phyloP scores from a whole-genome alignment of 345 rosid genomes.

The Populus deltoides region DNA sequence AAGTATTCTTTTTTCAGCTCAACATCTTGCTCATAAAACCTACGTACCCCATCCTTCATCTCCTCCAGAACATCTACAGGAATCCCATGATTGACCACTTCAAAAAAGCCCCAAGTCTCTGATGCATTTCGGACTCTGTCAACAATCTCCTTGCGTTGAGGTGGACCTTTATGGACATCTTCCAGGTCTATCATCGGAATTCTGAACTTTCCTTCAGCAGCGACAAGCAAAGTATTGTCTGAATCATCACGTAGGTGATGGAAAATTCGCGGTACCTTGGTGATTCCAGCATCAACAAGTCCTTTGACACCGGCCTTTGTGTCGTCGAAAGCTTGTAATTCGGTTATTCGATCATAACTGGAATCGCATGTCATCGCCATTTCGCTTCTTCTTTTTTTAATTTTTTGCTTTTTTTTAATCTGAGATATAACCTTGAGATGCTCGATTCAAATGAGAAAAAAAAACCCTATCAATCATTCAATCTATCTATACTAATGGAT shows the following conservation, averaged over 20 bases:
- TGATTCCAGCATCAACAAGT: constrained; percentile 34
- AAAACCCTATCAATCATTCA: no score
- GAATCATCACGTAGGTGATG: neutral
- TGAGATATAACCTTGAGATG: neutral
- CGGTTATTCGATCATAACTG: constrained; percentile 16
- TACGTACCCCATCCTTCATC: constrained; percentile 28
- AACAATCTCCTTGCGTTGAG: constrained; percentile 12
- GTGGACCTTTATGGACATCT: constrained; percentile 4
- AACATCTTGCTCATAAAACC: constrained; percentile 39
- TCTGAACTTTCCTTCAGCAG: neutral
- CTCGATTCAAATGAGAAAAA: no score
- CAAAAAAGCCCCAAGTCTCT: constrained; percentile 49
- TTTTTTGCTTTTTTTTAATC: neutral
- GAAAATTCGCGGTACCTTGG: constrained; percentile 36
- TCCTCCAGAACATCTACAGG: constrained; percentile 19
- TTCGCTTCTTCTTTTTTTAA: neutral
- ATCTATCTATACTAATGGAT: no score
- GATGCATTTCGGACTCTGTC: constrained; percentile 27
- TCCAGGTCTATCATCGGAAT: constrained; percentile 39
- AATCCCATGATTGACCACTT: constrained; percentile 43
- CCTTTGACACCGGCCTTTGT: constrained; percentile 42
- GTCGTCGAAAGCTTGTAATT: constrained; percentile 31
- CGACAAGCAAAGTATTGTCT: neutral
- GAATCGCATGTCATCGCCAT: neutral
- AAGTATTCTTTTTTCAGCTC: constrained; percentile 32